Evolutionary conservation across 306 rosid species (phyloP).

Genomic region (Pterocarpus santalinus): DNA sequence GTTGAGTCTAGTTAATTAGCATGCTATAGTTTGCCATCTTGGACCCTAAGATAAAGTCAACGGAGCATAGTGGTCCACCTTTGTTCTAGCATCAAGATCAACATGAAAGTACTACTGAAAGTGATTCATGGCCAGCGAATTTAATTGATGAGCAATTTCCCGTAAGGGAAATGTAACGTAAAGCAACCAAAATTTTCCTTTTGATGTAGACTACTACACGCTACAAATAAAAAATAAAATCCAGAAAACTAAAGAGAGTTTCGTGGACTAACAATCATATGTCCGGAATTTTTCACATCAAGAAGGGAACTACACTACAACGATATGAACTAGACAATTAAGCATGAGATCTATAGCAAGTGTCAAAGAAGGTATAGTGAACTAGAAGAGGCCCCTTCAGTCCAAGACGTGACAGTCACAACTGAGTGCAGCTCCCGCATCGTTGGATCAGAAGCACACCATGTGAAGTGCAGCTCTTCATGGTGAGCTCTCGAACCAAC

Average conservation of each 20-base stretch:
- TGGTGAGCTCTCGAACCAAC: slow-evolving; percentile 80
- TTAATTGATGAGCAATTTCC: too few relatives aligned
- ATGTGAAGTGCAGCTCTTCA: neutral
- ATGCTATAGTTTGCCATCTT: neutral
- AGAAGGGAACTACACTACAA: neutral
- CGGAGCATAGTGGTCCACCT: too few relatives aligned
- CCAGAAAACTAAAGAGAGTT: too few relatives aligned
- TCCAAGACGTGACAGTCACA: slow-evolving; percentile 87
- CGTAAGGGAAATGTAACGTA: too few relatives aligned
- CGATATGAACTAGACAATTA: too few relatives aligned
- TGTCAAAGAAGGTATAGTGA: neutral
- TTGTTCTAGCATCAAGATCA: neutral
- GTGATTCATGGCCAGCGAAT: too few relatives aligned
- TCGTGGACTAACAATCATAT: neutral
- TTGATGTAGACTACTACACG: too few relatives aligned
- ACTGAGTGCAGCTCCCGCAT: slow-evolving; percentile 83
- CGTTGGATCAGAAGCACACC: slow-evolving; percentile 90
- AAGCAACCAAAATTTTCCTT: too few relatives aligned
- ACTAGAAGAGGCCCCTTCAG: slow-evolving; percentile 94
- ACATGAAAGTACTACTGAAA: too few relatives aligned
- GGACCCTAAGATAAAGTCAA: too few relatives aligned
- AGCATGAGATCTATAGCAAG: too few relatives aligned
- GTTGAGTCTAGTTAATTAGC: neutral
- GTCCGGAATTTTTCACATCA: neutral
- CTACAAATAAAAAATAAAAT: too few relatives aligned